Evolutionary conservation across 768 basidiomycete genomes (phyloP), one percentile per base, ranked within the genome.

Genomic region (Mycena polygramma): DNA sequence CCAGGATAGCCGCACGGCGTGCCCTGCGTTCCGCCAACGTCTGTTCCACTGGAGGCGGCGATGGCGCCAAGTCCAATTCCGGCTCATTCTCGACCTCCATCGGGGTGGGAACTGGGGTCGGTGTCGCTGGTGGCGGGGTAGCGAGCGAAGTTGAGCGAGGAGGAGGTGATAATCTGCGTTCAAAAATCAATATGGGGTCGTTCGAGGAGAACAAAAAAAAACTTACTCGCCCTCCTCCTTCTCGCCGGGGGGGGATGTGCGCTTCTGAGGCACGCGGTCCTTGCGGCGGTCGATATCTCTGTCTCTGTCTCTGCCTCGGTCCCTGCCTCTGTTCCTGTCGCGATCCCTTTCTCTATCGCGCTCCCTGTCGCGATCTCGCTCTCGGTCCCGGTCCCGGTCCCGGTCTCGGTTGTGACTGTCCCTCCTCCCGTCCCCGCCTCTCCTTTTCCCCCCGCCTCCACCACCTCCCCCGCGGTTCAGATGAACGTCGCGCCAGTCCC

Each of bases 151-250:
- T 75, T 30, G 75, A 68, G 11, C 79, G 71, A 7, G 70, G 79
- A 48, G 83, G 83, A 54, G 92, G 92, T 9, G 92, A 94, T 73
- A 93, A 92, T 78, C 93, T 94, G 69, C 30, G 75, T 63, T 71
- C 46, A 59, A 54, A 61, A 10, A 45, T 59, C 3, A 43, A 19
- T 26, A 15, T 20, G 10, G 39, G 57, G 72, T 66, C 66, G 72
- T 58, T 53, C 43, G 55, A 20, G 49, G 17, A 51, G 71, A 60
- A 55, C 26, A 13, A 52, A 46, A 26, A n/a, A 79, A 84, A 75
- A 96, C 96, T 93, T 82, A 97, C 95, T 97, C 96, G 86, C 94
- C 95, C 86, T 97, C 96, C 83, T 96, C 94, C 78, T 81, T 92
- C 73, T 94, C 94, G 73, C 57, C 68, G 77, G n/a, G 22, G 62